These are phyloP conservation scores for Chaetomium sp. DNA, from an alignment of 2,329 filamentous ascomycete species.

Conservation along the genomic window DNA sequence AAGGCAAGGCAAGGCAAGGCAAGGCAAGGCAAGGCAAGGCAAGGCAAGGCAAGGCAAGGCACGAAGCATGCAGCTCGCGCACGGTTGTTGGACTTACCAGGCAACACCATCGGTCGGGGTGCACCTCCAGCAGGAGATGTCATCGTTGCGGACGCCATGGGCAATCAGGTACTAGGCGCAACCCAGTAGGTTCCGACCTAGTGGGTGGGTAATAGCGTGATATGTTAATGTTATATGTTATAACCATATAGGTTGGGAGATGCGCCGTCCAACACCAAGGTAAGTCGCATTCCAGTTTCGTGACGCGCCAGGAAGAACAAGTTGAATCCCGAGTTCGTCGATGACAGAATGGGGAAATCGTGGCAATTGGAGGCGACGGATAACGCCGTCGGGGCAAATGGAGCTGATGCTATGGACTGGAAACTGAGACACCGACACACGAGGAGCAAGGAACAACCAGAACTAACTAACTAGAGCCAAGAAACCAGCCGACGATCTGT, in stretches of 20 bases:
- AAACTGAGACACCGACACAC: background rate
- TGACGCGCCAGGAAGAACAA: background rate
- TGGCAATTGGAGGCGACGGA: background rate
- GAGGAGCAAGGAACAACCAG: background rate
- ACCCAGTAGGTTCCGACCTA: slow-evolving; percentile 9
- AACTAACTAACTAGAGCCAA: background rate
- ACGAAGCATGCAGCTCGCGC: slow-evolving; percentile 8
- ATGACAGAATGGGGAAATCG: background rate
- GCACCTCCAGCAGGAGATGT: slow-evolving; percentile 11
- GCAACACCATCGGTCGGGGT: slow-evolving; percentile 19
- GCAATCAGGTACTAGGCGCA: background rate
- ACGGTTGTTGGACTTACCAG: slow-evolving; percentile 20
- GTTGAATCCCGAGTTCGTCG: background rate
- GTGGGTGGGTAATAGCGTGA: background rate
- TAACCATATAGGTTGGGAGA: background rate
- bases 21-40: no score
- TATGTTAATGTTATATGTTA: slow-evolving; percentile 6
- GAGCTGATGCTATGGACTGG: background rate
- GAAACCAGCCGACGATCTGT: slow-evolving; percentile 11
- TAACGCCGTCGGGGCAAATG: slow-evolving; percentile 9
- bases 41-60: background rate
- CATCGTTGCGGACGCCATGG: slow-evolving; percentile 24
- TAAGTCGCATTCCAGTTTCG: background rate
- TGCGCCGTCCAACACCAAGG: background rate
- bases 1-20: slow-evolving; percentile 12